A percentile compares a stretch with the other conserved stretches of the same genome.
These are phyloP conservation scores for Kluyveromyces sp. DNA, from an alignment of 1,139 yeast species.

Conservation along the genomic window DNA sequence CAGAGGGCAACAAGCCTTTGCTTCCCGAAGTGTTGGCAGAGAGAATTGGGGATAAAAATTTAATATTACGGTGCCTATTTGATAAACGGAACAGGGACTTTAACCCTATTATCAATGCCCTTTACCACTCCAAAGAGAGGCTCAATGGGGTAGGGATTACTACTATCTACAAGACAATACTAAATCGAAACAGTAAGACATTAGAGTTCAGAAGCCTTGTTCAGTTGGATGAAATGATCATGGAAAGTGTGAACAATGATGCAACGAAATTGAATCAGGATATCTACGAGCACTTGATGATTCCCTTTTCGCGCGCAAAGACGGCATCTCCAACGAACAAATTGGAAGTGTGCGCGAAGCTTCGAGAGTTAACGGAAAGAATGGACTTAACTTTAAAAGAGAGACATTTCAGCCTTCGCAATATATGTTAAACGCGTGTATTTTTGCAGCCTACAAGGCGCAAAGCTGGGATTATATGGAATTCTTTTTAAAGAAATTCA, in stretches of 20 bases:
- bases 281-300: slow-evolving; percentile 41
- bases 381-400: slow-evolving; percentile 35
- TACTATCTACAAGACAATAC: slow-evolving; percentile 39
- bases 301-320: slow-evolving; percentile 31
- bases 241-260: slow-evolving; percentile 28
- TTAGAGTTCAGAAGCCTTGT: slow-evolving; percentile 34
- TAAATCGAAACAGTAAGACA: slow-evolving; percentile 37
- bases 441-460: slow-evolving; percentile 33
- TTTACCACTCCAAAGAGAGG: slow-evolving; percentile 36
- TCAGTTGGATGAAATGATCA: slow-evolving; percentile 32
- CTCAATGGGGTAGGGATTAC: slow-evolving; percentile 32
- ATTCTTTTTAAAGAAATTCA: slow-evolving; percentile 21
- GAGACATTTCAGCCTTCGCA: slow-evolving; percentile 16
- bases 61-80: slow-evolving; percentile 39
- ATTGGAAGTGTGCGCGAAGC: slow-evolving; percentile 28
- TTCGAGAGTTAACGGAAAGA: slow-evolving; percentile 33
- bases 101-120: slow-evolving; percentile 43
- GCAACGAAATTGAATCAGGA: slow-evolving; percentile 29
- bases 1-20: slow-evolving; percentile 12
- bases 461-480: slow-evolving; percentile 44
- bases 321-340: slow-evolving; percentile 28
- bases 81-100: slow-evolving; percentile 45
- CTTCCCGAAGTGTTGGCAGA: slow-evolving; percentile 40
- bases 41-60: slow-evolving; percentile 37
- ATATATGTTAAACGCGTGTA: slow-evolving; percentile 31